phyloP scores from a whole-genome alignment of 208 protist species.

The Leishmania braziliensis region DNA sequence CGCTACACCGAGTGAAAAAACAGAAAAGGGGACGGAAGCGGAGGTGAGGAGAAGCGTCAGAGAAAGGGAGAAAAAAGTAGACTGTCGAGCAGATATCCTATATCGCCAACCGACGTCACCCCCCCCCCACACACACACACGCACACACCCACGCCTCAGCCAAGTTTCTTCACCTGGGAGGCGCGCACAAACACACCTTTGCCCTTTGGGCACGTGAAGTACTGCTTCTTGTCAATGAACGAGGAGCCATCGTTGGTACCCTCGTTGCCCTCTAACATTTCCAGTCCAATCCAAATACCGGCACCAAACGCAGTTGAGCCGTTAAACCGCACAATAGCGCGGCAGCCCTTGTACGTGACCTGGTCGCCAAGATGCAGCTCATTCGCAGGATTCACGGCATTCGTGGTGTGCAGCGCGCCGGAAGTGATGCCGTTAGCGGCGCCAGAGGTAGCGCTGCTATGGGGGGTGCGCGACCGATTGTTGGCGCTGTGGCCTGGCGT shows the following conservation, averaged over 20 bases:
- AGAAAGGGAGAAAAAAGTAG: background rate
- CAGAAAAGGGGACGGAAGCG: background rate
- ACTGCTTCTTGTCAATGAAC: constrained; percentile 91
- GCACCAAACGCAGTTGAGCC: constrained; percentile 82
- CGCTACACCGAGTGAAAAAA: background rate
- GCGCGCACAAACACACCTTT: constrained; percentile 91
- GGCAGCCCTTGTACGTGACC: constrained; percentile 86
- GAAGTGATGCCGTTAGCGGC: background rate
- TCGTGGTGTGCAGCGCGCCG: constrained; percentile 22
- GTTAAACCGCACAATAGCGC: constrained; percentile 86
- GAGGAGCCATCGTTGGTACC: constrained; percentile 90
- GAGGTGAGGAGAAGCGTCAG: background rate
- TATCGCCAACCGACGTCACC: background rate
- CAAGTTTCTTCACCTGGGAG: constrained; percentile 81
- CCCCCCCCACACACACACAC: background rate
- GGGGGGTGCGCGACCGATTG: constrained; percentile 38
- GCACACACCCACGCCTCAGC: constrained; percentile 11
- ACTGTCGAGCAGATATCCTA: background rate
- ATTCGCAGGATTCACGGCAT: constrained; percentile 57
- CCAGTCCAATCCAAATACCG: constrained; percentile 88
- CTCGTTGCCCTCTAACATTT: constrained; percentile 91
- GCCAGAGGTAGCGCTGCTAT: constrained; percentile 17
- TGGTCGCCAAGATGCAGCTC: constrained; percentile 76
- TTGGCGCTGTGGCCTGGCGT: constrained; percentile 35
- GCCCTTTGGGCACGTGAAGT: constrained; percentile 90